Base-by-base conservation (phyloP, 257 asterid genomes). In the Eustoma russellianum region DNA sequence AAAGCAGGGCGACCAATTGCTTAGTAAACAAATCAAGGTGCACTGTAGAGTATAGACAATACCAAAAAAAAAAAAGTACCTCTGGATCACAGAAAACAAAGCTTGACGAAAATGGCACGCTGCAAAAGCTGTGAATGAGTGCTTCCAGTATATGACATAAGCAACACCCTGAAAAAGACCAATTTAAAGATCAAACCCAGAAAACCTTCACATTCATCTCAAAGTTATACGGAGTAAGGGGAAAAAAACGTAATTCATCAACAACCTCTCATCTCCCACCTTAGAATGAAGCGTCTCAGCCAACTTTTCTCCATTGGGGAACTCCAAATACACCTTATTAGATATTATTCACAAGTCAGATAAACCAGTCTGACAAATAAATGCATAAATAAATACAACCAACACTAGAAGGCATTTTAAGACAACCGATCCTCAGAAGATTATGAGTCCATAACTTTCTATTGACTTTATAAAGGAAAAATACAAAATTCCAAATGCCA, bases 271-370 rank as follows among this genome's bases (percentile, higher is more conserved):
- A 33, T 5, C 38, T 28, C 34, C 46, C 48, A 88, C 99, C 99
- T 80, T 88, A 53, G 91, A 75, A 60, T 77, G 83, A 72, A 92
- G 91, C 60, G 93, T 72, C 66, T 88, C 85, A 40, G 94, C 99
- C 66, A 88, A 68, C 66, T 28, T 64, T 74, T 74, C 88, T 13
- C 99, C 97, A 78, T 85, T 63, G 51, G 88, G 82, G 56, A 81
- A 55, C 84, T 92, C 99, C 83, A 92, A 65, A 76, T 88, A 92
- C 51, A 88, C 99, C 99, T 92, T 68, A 79, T 73, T 18, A 35
- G 65, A 7, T 38, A 38, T 38, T 38, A 38, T 38, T 8, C 9
- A 0, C 43, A 38, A 38, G 43, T 38, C 43, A 38, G 43, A 38
- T 11, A 38, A 38, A 38, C 11, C 9, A 11, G 12, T 38, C 43